These are phyloP conservation scores for Arctium minus DNA, from an alignment of 129 eudicot genomes.

Conservation along the genomic window DNA sequence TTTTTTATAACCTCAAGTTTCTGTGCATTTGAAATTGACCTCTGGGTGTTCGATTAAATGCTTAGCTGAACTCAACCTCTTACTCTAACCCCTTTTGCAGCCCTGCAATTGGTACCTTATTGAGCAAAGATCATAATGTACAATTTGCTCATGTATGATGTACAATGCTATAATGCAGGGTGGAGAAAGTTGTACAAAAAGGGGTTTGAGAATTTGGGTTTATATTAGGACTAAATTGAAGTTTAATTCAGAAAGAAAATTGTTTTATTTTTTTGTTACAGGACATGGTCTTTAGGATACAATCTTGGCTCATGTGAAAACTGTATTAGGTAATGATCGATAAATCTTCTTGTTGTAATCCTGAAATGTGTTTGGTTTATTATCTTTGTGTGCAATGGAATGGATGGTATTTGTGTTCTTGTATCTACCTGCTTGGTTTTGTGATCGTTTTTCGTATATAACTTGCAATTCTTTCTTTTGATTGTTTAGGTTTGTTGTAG, in stretches of 20 bases:
- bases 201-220: slow-evolving; percentile 1
- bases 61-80: background rate
- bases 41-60: slow-evolving; percentile 10
- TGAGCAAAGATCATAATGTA: slow-evolving; percentile 2
- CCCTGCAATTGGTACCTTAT: background rate
- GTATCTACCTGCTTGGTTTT: background rate
- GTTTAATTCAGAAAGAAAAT: background rate
- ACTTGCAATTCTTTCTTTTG: background rate
- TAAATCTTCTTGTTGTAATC: background rate
- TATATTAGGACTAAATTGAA: background rate
- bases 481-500: slow-evolving; percentile 23
- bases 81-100: slow-evolving; percentile 8
- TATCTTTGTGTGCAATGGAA: background rate
- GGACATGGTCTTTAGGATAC: background rate
- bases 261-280: background rate
- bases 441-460: slow-evolving; percentile 5
- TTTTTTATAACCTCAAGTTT: background rate
- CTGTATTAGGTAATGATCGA: background rate
- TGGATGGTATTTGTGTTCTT: background rate
- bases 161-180: slow-evolving; percentile 13
- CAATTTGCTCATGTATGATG: background rate
- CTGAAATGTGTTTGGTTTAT: background rate
- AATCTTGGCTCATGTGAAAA: background rate
- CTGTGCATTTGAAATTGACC: slow-evolving; percentile 6
- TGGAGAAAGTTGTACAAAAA: slow-evolving; percentile 3